These are phyloP conservation scores for slime mould (Dictyostelium discoideum) DNA, from an alignment of 78 protist genomes.

Conservation along the genomic window DNA sequence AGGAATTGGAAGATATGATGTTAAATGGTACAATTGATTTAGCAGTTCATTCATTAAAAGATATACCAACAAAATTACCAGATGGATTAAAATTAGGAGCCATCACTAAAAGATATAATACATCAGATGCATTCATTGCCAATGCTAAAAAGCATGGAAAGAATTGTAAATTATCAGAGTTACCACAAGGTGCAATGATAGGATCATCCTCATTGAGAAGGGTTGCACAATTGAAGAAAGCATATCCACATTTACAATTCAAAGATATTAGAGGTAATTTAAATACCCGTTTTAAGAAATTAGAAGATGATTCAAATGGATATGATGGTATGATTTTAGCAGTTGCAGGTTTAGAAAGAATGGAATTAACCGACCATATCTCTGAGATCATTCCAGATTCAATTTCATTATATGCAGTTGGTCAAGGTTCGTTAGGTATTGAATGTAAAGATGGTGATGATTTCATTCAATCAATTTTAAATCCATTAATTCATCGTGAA, in stretches of 20 bases:
- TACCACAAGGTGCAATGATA: slow-evolving; percentile 86
- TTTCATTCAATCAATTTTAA: slow-evolving; percentile 19
- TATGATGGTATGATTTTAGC: slow-evolving; percentile 88
- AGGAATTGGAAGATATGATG: slow-evolving; percentile 87
- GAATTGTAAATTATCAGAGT: slow-evolving; percentile 15
- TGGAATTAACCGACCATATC: slow-evolving; percentile 52
- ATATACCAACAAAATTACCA: slow-evolving; percentile 84
- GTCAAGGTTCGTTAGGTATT: slow-evolving; percentile 89
- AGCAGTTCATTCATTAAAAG: slow-evolving; percentile 91
- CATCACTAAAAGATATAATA: slow-evolving; percentile 55
- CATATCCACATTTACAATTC: slow-evolving; percentile 75
- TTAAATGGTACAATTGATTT: slow-evolving; percentile 77
- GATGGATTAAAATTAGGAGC: slow-evolving; percentile 84
- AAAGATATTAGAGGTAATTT: slow-evolving; percentile 88
- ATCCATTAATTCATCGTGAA: slow-evolving; percentile 13
- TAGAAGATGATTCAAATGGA: slow-evolving; percentile 57
- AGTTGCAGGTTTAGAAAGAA: slow-evolving; percentile 85
- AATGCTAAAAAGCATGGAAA: slow-evolving; percentile 14
- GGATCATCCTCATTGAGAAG: slow-evolving; percentile 86
- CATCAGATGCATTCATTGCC: slow-evolving; percentile 78
- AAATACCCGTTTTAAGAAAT: slow-evolving; percentile 86
- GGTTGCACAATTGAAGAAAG: slow-evolving; percentile 66
- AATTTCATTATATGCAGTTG: slow-evolving; percentile 83
- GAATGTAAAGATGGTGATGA: slow-evolving; percentile 73
- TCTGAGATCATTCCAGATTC: slow-evolving; percentile 60